Evolutionary conservation across 1,284 basidiomycete species (phyloP).

Genomic region (Volvariella volvacea): DNA sequence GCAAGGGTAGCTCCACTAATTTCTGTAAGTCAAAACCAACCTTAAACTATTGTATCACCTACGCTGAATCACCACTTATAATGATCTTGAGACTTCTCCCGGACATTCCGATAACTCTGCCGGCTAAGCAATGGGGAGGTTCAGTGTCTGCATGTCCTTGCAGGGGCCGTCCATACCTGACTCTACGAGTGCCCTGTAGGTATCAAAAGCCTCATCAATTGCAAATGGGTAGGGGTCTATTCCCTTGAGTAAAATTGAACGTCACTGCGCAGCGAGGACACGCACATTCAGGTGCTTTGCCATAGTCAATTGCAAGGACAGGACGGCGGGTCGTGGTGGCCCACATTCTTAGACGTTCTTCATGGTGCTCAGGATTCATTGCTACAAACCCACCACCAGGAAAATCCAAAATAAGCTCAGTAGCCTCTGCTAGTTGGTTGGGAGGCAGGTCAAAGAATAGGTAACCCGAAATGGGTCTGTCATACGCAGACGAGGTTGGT

Average conservation of each 20-base stretch:
- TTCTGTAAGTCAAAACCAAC: constrained; percentile 2
- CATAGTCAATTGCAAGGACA: constrained; percentile 87
- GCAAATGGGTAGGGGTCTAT: constrained; percentile 93
- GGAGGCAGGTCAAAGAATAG: constrained; percentile 80
- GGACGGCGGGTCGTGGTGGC: constrained; percentile 75
- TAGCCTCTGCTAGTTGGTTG: constrained; percentile 58
- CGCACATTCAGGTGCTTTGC: constrained; percentile 93
- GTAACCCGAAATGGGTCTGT: constrained; percentile 77
- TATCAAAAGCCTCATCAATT: constrained; percentile 91
- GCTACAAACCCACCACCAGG: constrained; percentile 96
- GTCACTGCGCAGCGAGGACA: constrained; percentile 7
- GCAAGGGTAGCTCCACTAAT: constrained; percentile 80
- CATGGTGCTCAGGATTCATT: constrained; percentile 93
- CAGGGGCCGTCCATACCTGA: constrained; percentile 34
- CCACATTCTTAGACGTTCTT: constrained; percentile 89
- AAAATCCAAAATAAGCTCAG: constrained; percentile 85
- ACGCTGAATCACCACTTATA: constrained; percentile 90
- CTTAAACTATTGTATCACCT: constrained; percentile 26
- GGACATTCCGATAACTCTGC: constrained; percentile 79
- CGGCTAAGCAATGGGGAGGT: constrained; percentile 38
- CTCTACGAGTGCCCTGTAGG: constrained; percentile 78
- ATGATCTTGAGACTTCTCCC: constrained; percentile 72
- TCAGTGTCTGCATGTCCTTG: constrained; percentile 1
- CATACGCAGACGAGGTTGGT: constrained; percentile 70
- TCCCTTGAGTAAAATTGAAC: constrained; percentile 3